Conservation (phyloP, 768 basidiomycete species). For the Coprinopsis sp. region DNA sequence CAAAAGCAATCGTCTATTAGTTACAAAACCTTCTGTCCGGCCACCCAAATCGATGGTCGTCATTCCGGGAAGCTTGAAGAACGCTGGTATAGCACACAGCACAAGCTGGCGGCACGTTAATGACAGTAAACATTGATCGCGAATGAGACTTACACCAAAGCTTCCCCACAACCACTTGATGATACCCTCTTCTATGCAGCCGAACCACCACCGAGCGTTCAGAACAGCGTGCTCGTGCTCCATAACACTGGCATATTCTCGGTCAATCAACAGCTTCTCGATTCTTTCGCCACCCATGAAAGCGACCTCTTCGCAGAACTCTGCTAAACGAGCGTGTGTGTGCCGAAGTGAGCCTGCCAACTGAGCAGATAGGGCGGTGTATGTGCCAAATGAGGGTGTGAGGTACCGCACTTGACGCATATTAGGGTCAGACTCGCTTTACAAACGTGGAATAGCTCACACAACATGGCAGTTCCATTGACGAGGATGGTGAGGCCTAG, state of each 20-base stretch:
- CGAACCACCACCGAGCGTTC: conserved; percentile 81
- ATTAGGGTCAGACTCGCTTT: not conserved
- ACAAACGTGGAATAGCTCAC: conserved; percentile 42
- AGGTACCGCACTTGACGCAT: conserved; percentile 68
- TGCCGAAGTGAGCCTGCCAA: conserved; percentile 87
- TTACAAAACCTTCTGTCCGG: conserved; percentile 96
- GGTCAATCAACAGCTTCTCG: conserved; percentile 88
- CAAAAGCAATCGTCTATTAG: conserved; percentile 85
- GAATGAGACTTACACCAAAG: conserved; percentile 62
- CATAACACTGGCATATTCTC: conserved; percentile 79
- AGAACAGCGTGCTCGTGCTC: conserved; percentile 83
- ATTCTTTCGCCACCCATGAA: conserved; percentile 85
- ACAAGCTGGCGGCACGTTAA: conserved; percentile 46
- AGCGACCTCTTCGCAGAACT: conserved; percentile 85
- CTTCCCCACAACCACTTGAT: conserved; percentile 98
- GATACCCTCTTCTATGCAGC: conserved; percentile 89
- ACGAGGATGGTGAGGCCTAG: conserved; percentile 79
- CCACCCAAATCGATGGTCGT: conserved; percentile 67
- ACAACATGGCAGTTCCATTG: conserved; percentile 74
- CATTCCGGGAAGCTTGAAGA: conserved; percentile 78
- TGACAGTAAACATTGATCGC: not conserved
- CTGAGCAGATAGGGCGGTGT: conserved; percentile 83
- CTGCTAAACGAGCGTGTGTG: conserved; percentile 85
- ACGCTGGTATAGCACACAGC: conserved; percentile 91
- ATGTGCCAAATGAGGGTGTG: conserved; percentile 90